These are phyloP conservation scores for Dendrocalamus sinicus DNA, from an alignment of 176 grass and related monocot genomes.

Conservation along the genomic window DNA sequence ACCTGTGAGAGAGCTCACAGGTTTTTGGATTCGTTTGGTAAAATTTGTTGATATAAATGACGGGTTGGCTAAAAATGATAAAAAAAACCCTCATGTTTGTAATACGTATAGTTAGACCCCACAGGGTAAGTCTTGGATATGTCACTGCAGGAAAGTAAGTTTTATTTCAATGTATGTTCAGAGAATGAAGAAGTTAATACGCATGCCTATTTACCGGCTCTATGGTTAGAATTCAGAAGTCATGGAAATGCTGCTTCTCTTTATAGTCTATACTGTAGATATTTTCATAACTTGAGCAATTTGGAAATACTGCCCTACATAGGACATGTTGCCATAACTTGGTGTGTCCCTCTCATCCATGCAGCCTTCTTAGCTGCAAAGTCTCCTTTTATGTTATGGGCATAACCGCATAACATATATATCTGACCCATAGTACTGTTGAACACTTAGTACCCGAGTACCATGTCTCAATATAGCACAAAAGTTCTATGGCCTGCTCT, in stretches of 20 bases:
- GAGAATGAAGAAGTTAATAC: background rate
- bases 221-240: background rate
- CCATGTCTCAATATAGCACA: background rate
- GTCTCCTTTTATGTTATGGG: background rate
- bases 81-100: background rate
- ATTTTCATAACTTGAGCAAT: background rate
- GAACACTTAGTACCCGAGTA: background rate
- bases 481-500: slow-evolving; percentile 2
- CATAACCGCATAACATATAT: background rate
- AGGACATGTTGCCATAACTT: background rate
- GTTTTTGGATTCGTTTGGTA: slow-evolving; percentile 1
- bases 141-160: background rate
- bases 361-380: background rate
- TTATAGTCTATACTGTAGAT: background rate
- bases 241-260: background rate
- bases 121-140: background rate
- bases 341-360: background rate
- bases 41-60: slow-evolving; percentile 7
- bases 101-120: background rate
- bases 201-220: background rate
- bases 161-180: background rate
- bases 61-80: background rate
- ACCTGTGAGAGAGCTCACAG: background rate
- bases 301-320: background rate
- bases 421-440: background rate